Base-by-base conservation (phyloP, 2,329 filamentous ascomycete genomes). In the Clonostachys solani region DNA sequence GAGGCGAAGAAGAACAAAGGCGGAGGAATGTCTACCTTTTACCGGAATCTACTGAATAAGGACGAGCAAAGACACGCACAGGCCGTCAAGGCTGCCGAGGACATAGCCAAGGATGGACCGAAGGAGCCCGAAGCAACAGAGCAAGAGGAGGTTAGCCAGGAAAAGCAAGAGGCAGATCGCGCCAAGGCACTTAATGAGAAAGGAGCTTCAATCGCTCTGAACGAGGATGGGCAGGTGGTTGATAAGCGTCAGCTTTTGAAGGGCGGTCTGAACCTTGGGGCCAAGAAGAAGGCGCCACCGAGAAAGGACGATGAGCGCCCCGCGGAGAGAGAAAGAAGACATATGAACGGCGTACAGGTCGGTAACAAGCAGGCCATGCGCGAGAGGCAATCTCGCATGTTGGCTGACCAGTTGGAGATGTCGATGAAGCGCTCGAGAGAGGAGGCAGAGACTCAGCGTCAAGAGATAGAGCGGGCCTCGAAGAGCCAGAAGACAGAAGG, bases 161-260 rank as follows among this genome's bases (percentile, higher is more conserved):
- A 74, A 44, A 82, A 79, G 61, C 73, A 73, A 1, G 83, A 84
- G 16, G 78, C 77, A 3, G 80, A 91, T 34, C 58, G 83, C n/a
- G 86, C 85, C 5, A 75, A 72, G 43, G 84, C 88, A 57, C 75
- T 90, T 45, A 85, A 84, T 46, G 76, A 80, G 37, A 81, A 73
- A 51, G 81, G 71, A 52, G 83, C 69, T 1, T 69, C 73, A 5
- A 78, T 94, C 37, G 78, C 82, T 8, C 67, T 92, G 56, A 92
- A 92, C 57, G 89, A 94, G 51, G 89, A 94, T 37, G 89, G 89
- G 0, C 82, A 92, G 60, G 84, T 94, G 2, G 85, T 89, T 23
- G 89, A 95, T 62, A 92, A 91, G 71, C 77, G 88, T n/a, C 84
- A 94, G 62, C 72, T 94, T 9, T 77, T 95, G 7, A 77, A 72